Conservation (phyloP, 768 basidiomycete genomes). For the Russula compacta region DNA sequence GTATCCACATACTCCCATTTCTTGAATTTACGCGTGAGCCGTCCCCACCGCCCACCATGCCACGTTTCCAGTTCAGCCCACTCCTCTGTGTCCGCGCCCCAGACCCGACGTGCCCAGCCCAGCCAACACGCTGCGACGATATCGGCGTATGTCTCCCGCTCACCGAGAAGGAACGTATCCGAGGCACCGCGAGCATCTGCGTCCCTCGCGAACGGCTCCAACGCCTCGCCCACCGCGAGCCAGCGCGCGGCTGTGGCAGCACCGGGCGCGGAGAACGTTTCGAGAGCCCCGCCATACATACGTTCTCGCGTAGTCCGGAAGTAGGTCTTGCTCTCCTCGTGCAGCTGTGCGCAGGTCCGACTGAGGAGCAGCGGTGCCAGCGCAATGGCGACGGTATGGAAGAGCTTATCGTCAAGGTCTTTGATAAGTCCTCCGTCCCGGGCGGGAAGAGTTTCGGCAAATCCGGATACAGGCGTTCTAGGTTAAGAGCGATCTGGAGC, state of each 20-base stretch:
- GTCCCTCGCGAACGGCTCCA: conserved; percentile 23
- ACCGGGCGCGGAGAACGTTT: conserved; percentile 30
- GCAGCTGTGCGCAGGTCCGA: conserved; percentile 23
- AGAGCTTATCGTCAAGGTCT: conserved; percentile 21
- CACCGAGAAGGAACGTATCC: conserved; percentile 28
- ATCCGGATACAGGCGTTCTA: conserved; percentile 39
- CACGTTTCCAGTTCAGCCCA: conserved; percentile 35
- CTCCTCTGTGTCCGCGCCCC: conserved; percentile 27
- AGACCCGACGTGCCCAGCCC: conserved; percentile 27
- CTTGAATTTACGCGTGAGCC: conserved; percentile 5
- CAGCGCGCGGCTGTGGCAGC: conserved; percentile 28
- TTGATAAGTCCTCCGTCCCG: conserved; percentile 14
- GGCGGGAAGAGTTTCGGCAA: conserved; percentile 31
- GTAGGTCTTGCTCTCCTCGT: conserved; percentile 29
- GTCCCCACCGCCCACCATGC: conserved; percentile 30
- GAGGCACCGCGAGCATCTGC: conserved; percentile 13
- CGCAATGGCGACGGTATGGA: not conserved
- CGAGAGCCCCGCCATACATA: conserved; percentile 29
- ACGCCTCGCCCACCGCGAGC: conserved; percentile 29
- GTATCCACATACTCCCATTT: conserved; percentile 11
- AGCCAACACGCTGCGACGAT: conserved; percentile 30
- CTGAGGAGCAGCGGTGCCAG: conserved; percentile 7
- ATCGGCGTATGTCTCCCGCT: conserved; percentile 33
- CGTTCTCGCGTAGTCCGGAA: conserved; percentile 32
- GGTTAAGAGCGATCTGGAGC: conserved; percentile 36